phyloP scores from a whole-genome alignment of 1,284 basidiomycete genomes.

The Phylloboletellus chloephorus region DNA sequence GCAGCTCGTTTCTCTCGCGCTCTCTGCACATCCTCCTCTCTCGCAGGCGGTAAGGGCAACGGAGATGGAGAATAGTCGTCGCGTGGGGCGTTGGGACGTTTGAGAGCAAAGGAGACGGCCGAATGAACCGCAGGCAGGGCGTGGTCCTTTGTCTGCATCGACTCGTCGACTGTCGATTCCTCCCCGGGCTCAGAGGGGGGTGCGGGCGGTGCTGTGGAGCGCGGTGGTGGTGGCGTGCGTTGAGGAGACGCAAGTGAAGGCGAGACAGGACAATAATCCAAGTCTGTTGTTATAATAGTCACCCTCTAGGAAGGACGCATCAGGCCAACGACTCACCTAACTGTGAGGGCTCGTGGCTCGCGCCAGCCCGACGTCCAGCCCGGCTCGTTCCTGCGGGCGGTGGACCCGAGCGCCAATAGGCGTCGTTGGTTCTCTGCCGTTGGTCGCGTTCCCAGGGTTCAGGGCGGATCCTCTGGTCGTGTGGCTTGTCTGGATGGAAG shows the following conservation, averaged over 20 bases:
- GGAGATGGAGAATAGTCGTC: conserved; percentile 42
- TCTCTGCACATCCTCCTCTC: conserved; percentile 19
- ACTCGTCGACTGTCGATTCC: conserved; percentile 24
- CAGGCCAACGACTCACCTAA: conserved; percentile 11
- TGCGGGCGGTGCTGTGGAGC: conserved; percentile 35
- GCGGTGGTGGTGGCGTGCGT: conserved; percentile 25
- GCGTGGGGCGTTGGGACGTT: conserved; percentile 42
- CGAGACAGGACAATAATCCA: conserved; percentile 21
- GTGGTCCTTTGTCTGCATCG: conserved; percentile 24
- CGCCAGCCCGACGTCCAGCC: conserved; percentile 7
- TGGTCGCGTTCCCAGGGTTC: conserved; percentile 26
- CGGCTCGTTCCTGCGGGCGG: conserved; percentile 10
- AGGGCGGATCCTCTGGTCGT: conserved; percentile 31
- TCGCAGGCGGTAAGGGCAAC: conserved; percentile 29
- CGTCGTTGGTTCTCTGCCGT: conserved; percentile 13
- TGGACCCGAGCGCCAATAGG: conserved; percentile 9
- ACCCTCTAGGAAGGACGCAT: not conserved
- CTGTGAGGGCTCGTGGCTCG: conserved; percentile 8
- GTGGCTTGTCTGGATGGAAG: conserved; percentile 30
- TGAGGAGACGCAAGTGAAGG: conserved; percentile 21
- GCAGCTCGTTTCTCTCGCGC: conserved; percentile 32
- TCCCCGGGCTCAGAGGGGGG: conserved; percentile 41
- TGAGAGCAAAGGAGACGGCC: conserved; percentile 22
- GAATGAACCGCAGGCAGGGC: conserved; percentile 34
- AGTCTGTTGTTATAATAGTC: conserved; percentile 12